Base-by-base conservation (phyloP, 257 asterid genomes). In the Misopates orontium region DNA sequence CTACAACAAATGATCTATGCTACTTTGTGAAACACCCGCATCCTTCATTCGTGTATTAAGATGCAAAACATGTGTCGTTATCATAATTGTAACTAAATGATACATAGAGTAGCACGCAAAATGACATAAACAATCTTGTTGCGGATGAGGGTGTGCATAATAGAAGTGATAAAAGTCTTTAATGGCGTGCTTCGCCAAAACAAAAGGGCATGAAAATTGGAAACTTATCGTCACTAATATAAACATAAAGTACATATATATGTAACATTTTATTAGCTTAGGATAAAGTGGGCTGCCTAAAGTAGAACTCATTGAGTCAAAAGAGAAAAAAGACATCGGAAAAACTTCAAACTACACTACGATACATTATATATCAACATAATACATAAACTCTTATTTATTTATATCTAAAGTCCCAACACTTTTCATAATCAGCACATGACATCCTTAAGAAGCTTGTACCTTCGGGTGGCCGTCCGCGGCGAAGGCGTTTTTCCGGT, bases 401-500 rank as follows among this genome's bases (percentile, higher is more conserved):
- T 31, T 17, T 7, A 7, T 14, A 3, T 13, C 4, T 24, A 17
- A 10, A 49, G 69, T 55, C 64, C 64, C 23, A 36, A 36, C 42
- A 36, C 42, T 36, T 36, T 4, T 36, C 42, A 36, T 36, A 8
- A 36, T 80, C 77, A 80, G 74, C 98, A 89, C 97, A 92, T 89
- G 10, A 91, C 98, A 77, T 91, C 98, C 84, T 91, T 91, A 79
- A 91, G 96, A 79, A 91, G 95, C 94, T 91, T 91, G 83, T 91
- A 91, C 87, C 96, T 80, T 50, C 96, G 86, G n/a, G 95, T 76
- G 54, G 90, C 17, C 67, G 93, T 67, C 40, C 91, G 85, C 0
- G 95, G 97, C 9, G 96, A 88, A 15, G 94, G 82, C 61, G 77
- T 64, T 73, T 86, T 89, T 12, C 79, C 94, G 72, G 82, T 18